Conservation (phyloP, 257 asterid species). For the Penstemon barbatus region DNA sequence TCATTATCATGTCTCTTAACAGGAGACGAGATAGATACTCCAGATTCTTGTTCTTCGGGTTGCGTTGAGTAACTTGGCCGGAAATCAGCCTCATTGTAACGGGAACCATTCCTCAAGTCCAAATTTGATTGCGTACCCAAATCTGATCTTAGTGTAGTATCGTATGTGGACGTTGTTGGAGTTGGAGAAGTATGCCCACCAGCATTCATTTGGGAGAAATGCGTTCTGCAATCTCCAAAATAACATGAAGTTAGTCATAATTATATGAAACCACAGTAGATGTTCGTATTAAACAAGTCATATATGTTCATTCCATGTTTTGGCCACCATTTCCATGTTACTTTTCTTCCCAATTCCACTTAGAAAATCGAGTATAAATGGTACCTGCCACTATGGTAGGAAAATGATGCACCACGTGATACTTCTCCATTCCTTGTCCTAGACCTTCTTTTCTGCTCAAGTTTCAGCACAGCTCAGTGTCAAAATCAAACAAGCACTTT, state of each 20-base stretch:
- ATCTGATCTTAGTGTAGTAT: slow-evolving; percentile 52
- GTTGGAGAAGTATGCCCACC: slow-evolving; percentile 55
- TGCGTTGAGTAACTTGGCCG: slow-evolving; percentile 54
- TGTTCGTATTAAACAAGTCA: slow-evolving; percentile 3
- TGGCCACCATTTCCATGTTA: slow-evolving; percentile 18
- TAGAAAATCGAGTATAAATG: slow-evolving; percentile 20
- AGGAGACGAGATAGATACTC: slow-evolving; percentile 55
- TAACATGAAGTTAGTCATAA: slow-evolving; percentile 21
- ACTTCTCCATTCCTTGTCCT: slow-evolving; percentile 57
- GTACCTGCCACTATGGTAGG: slow-evolving; percentile 73
- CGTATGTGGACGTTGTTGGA: slow-evolving; percentile 53
- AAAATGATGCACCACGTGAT: slow-evolving; percentile 60
- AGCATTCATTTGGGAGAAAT: slow-evolving; percentile 38
- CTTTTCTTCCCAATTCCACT: slow-evolving; percentile 17
- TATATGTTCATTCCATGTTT: slow-evolving; percentile 15
- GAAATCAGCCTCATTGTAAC: slow-evolving; percentile 45
- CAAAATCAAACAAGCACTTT: neutral
- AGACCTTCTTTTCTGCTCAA: slow-evolving; percentile 76
- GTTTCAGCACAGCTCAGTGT: slow-evolving; percentile 34
- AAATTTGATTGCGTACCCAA: slow-evolving; percentile 46
- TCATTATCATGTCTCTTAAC: slow-evolving; percentile 47
- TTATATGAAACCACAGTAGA: slow-evolving; percentile 13
- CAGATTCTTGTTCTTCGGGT: slow-evolving; percentile 56
- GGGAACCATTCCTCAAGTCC: slow-evolving; percentile 55
- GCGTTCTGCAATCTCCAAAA: slow-evolving; percentile 50